Evolutionary conservation across 495 filamentous ascomycete genomes (phyloP).

Genomic region (Aeminium ludgeri): DNA sequence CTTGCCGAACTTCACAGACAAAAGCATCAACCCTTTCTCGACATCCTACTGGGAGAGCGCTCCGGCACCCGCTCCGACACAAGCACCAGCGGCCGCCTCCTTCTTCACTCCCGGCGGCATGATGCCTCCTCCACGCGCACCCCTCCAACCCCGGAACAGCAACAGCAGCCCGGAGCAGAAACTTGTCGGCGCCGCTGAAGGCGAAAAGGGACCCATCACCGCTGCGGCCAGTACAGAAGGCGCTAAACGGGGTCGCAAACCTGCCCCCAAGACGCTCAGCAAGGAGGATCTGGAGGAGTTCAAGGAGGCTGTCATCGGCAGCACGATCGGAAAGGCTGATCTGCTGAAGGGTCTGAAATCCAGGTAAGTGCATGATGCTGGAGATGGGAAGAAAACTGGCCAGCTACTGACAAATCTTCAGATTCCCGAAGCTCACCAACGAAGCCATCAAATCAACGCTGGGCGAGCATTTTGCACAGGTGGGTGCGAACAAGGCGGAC

Average conservation of each 20-base stretch:
- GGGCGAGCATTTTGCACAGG: constrained; percentile 46
- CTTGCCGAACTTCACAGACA: constrained; percentile 22
- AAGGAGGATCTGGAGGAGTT: constrained; percentile 54
- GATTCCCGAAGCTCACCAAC: constrained; percentile 54
- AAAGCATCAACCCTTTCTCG: constrained; percentile 72
- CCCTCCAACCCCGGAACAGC: constrained; percentile 18
- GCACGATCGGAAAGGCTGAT: constrained; percentile 57
- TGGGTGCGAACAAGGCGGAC: constrained; percentile 43
- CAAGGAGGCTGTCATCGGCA: constrained; percentile 49
- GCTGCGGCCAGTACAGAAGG: constrained; percentile 1
- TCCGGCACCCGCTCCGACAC: not conserved
- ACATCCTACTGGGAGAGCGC: constrained; percentile 54
- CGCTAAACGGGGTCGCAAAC: constrained; percentile 5
- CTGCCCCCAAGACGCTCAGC: constrained; percentile 32
- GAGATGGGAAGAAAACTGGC: no score
- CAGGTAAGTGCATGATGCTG: constrained; percentile 28
- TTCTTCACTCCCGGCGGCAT: constrained; percentile 8
- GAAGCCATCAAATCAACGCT: constrained; percentile 57
- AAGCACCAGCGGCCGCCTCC: not conserved
- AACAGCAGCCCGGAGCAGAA: constrained; percentile 3
- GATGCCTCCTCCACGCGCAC: constrained; percentile 26
- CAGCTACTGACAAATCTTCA: not conserved
- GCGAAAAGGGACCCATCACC: constrained; percentile 15
- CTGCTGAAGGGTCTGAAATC: constrained; percentile 58
- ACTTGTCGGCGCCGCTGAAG: constrained; percentile 6